Evolutionary conservation across 352 stramenopile species (phyloP), one percentile per base, ranked within the genome.

Genomic region (Globisporangium acanthophoron): DNA sequence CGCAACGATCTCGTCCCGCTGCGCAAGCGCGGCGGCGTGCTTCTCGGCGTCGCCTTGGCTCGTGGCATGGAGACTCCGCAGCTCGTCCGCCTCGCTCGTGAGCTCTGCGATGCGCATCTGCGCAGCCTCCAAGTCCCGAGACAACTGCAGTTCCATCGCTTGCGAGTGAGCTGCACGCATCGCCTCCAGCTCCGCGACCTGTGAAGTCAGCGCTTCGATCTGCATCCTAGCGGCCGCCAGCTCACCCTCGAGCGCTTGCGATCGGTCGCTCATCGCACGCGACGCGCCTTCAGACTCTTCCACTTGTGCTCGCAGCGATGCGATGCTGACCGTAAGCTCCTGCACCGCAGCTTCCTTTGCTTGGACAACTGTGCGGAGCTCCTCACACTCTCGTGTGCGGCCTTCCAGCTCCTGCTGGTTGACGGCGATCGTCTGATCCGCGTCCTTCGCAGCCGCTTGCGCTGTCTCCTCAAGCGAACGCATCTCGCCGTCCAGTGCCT

Each of bases 1-100:
- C 3, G 47, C 47, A 29, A 87, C 75, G 44, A 84, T 61, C 8
- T 85, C 75, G 27, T 88, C 73, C 20, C 80, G 76, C 33, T 71
- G 48, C 0, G 48, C 27, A 1, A 76, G 39, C 1, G 47, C 12
- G 3, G 58, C 40, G 24, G 40, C 33, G 16, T 45, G 37, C 24
- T 35, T 41, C 16, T 33, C 49, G 1, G 43, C 37, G 0, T 55
- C 53, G 15, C 63, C 40, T 8, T 65, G 21, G 24, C 40, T 54
- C 53, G 43, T 35, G 13, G 52, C 46, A 15, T 27, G 45, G 27
- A 76, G 52, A 9, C 31, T 37, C 21, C 40, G 41, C 12, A 70
- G 31, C 52, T 81, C 70, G 16, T 54, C 37, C 8, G 53, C 61
- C 1, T 56, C 57, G 13, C 65, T 57, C 0, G 41, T 62, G 21